These are phyloP conservation scores for Calophaca sinica DNA, from an alignment of 306 rosid species.

Conservation along the genomic window DNA sequence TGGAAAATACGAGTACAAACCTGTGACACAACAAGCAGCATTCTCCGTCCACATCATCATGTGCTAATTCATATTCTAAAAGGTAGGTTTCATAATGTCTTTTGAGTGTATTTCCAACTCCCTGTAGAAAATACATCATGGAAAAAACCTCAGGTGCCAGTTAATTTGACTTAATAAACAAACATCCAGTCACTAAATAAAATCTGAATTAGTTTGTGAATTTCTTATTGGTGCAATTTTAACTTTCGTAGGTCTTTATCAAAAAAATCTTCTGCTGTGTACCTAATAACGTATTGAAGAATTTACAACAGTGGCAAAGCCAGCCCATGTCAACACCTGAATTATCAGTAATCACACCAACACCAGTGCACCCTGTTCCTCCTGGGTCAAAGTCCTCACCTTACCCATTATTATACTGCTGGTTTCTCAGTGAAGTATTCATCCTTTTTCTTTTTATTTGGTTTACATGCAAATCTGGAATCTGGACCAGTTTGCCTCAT, in stretches of 20 bases:
- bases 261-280: not conserved
- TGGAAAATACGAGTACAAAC: slow-evolving; percentile 51
- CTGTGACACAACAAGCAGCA: slow-evolving; percentile 99
- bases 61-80: slow-evolving; percentile 94
- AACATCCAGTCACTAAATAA: slow-evolving; percentile 14
- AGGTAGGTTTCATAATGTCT: slow-evolving; percentile 99
- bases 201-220: slow-evolving; percentile 17
- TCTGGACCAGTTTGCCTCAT: too few relatives aligned
- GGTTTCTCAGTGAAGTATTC: too few relatives aligned
- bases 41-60: slow-evolving; percentile 98
- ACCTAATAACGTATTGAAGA: slow-evolving; percentile 7
- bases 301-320: not conserved
- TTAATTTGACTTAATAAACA: slow-evolving; percentile 35
- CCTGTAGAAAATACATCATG: slow-evolving; percentile 59
- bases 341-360: not conserved
- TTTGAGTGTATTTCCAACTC: slow-evolving; percentile 99
- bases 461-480: too few relatives aligned
- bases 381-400: too few relatives aligned
- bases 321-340: not conserved
- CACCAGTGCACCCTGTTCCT: too few relatives aligned
- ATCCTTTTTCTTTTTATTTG: too few relatives aligned
- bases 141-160: slow-evolving; percentile 35
- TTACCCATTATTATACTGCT: too few relatives aligned
- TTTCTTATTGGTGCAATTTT: slow-evolving; percentile 6
- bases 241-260: not conserved